phyloP scores from a whole-genome alignment of 129 eudicot species.

The Saposhnikovia divaricata region DNA sequence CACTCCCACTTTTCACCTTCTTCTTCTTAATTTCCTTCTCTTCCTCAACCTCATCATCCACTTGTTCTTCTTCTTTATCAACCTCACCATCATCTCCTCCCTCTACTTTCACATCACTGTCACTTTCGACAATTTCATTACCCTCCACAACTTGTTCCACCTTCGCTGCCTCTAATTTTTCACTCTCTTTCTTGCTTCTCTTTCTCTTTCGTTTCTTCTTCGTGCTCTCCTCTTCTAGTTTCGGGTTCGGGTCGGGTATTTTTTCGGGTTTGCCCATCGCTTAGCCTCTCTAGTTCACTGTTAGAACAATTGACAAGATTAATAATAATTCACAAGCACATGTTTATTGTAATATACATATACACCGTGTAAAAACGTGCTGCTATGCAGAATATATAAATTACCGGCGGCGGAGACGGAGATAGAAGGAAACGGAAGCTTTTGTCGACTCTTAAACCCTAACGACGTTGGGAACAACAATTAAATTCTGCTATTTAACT shows the following conservation, averaged over 20 bases:
- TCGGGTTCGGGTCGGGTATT: not conserved
- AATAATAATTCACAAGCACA: no score
- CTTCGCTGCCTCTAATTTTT: not conserved
- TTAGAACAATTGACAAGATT: no score
- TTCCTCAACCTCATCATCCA: not conserved
- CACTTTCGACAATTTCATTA: constrained; percentile 1
- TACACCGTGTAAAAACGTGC: no score
- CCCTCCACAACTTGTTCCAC: not conserved
- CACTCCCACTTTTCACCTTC: constrained; percentile 25
- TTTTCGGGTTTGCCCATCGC: not conserved
- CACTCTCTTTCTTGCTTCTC: not conserved
- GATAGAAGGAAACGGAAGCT: no score
- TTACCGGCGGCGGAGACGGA: no score
- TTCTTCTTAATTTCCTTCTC: not conserved
- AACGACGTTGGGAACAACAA: no score
- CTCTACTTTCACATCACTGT: not conserved
- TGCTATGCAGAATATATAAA: no score
- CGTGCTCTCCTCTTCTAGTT: not conserved
- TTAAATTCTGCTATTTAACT: no score
- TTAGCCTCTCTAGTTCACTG: not conserved
- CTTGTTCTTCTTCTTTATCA: not conserved
- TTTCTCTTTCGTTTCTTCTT: constrained; percentile 10
- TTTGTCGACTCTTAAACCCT: no score
- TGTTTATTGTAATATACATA: no score
- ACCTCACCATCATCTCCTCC: not conserved